Conservation (phyloP, 1,139 yeast genomes). For the Pneumocystis carinii region DNA sequence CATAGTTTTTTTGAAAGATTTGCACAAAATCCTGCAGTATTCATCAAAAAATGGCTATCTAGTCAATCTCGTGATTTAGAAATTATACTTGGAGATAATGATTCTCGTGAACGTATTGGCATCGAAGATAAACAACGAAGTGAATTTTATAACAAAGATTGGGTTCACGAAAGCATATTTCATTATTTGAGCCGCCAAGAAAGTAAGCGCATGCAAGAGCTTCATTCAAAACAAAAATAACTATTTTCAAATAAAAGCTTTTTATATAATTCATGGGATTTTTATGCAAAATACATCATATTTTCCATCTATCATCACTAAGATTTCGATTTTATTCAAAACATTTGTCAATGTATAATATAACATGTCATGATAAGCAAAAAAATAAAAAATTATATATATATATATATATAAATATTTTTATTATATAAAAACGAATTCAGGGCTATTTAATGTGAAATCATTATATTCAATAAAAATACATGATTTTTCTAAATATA, state of each 20-base stretch:
- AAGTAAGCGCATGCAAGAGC: not conserved
- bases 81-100: conserved; percentile 55
- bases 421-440: too few species aligned
- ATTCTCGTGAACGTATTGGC: conserved; percentile 48
- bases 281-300: not conserved
- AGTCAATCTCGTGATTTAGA: conserved; percentile 63
- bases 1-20: conserved; percentile 61
- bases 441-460: too few species aligned
- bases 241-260: not conserved
- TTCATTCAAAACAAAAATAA: conserved; percentile 1
- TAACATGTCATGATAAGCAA: too few species aligned
- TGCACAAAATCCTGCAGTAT: conserved; percentile 60
- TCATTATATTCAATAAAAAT: too few species aligned
- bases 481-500: too few species aligned
- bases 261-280: not conserved
- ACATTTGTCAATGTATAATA: too few species aligned
- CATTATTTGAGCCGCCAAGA: conserved; percentile 12
- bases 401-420: too few species aligned
- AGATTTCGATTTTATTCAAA: too few species aligned
- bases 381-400: too few species aligned
- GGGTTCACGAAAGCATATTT: conserved; percentile 18
- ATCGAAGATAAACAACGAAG: conserved; percentile 68
- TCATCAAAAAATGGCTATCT: conserved; percentile 56
- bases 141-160: conserved; percentile 14
- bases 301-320: not conserved